Conservation (phyloP, 2,329 filamentous ascomycete species). For the Coniochaeta hoffmannii region DNA sequence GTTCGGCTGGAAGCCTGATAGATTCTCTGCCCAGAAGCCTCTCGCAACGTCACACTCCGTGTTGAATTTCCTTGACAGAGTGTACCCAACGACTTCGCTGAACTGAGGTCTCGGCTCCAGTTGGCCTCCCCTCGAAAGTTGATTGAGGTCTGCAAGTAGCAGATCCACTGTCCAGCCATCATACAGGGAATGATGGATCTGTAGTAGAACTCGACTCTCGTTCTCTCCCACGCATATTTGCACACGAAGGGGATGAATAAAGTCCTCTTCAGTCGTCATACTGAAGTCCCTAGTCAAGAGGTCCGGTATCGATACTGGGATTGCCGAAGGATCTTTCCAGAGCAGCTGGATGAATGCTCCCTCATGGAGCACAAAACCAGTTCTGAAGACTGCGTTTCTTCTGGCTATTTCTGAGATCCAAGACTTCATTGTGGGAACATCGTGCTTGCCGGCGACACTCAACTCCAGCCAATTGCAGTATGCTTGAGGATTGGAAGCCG, state of each 20-base stretch:
- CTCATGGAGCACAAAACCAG: constrained; percentile 58
- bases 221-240: constrained; percentile 34
- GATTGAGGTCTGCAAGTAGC: constrained; percentile 58
- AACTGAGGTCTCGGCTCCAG: constrained; percentile 48
- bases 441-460: constrained; percentile 34
- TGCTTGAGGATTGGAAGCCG: constrained; percentile 44
- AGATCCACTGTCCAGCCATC: constrained; percentile 91
- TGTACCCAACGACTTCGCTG: constrained; percentile 45
- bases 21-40: constrained; percentile 63
- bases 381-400: constrained; percentile 61
- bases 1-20: constrained; percentile 48
- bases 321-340: constrained; percentile 43
- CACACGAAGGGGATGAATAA: constrained; percentile 54
- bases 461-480: constrained; percentile 78
- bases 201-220: constrained; percentile 32
- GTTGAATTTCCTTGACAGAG: constrained; percentile 21
- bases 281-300: background rate
- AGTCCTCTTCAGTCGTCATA: constrained; percentile 24
- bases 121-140: constrained; percentile 29
- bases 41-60: constrained; percentile 32
- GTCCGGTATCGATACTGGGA: constrained; percentile 34
- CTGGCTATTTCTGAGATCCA: constrained; percentile 43
- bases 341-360: constrained; percentile 55
- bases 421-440: constrained; percentile 30
- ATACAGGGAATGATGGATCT: constrained; percentile 78